These are phyloP conservation scores for Sanguinoderma infundibulare DNA, from an alignment of 1,284 basidiomycete species.

Conservation along the genomic window DNA sequence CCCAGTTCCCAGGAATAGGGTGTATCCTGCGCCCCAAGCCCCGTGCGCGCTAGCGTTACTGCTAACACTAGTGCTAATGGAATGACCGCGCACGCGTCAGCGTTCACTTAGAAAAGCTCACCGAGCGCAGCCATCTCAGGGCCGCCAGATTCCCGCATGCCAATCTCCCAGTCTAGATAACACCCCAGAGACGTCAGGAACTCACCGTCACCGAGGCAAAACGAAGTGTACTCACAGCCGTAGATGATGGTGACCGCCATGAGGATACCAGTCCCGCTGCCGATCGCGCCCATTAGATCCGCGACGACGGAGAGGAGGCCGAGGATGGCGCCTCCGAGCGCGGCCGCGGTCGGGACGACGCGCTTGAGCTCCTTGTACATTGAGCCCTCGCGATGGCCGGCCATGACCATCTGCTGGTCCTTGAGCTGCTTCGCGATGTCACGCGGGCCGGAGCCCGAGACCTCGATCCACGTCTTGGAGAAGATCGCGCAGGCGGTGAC, in stretches of 20 bases:
- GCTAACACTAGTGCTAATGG: background rate
- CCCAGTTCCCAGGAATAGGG: background rate
- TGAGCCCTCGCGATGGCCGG: conserved; percentile 93
- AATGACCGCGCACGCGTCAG: background rate
- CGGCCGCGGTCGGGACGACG: conserved; percentile 96
- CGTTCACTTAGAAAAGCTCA: conserved; percentile 54
- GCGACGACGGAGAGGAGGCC: conserved; percentile 95
- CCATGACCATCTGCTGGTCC: too few relatives aligned
- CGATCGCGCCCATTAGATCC: conserved; percentile 95
- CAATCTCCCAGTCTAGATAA: conserved; percentile 76
- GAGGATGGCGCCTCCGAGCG: conserved; percentile 97
- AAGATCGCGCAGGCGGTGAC: too few relatives aligned
- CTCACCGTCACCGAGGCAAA: background rate
- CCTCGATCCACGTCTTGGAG: conserved; percentile 99
- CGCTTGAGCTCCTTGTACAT: conserved; percentile 99
- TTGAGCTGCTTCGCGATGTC: conserved; percentile 98
- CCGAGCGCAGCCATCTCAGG: conserved; percentile 77
- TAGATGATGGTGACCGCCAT: conserved; percentile 99
- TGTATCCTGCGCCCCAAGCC: background rate
- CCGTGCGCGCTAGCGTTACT: background rate
- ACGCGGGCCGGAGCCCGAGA: conserved; percentile 93
- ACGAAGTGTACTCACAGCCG: conserved; percentile 66
- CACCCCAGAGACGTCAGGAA: background rate
- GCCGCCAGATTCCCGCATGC: conserved; percentile 76
- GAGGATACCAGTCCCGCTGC: conserved; percentile 95